Evolutionary conservation across 2,329 filamentous ascomycete species (phyloP).

Genomic region (Pseudogymnoascus sp.): DNA sequence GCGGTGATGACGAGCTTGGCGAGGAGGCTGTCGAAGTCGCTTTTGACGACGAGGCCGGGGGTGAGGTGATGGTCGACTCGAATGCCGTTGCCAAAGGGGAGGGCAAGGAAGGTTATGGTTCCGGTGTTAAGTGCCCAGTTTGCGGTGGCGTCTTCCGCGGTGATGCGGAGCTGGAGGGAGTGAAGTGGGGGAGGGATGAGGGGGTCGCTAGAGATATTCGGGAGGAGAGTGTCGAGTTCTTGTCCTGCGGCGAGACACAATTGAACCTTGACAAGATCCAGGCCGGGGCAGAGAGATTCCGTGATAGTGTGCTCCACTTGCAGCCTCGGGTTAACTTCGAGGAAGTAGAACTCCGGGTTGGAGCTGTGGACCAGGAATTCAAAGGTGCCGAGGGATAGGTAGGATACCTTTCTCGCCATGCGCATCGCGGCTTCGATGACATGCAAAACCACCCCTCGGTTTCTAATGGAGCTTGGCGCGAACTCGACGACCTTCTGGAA

Average conservation of each 20-base stretch:
- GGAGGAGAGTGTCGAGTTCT: slow-evolving; percentile 27
- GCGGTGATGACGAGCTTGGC: slow-evolving; percentile 41
- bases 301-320: slow-evolving; percentile 29
- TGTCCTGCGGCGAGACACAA: slow-evolving; percentile 31
- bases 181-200: slow-evolving; percentile 26
- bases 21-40: slow-evolving; percentile 41
- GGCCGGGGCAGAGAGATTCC: slow-evolving; percentile 31
- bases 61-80: slow-evolving; percentile 38
- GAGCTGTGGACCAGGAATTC: slow-evolving; percentile 52
- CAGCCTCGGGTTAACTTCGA: slow-evolving; percentile 26
- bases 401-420: slow-evolving; percentile 46
- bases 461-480: slow-evolving; percentile 56
- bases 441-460: slow-evolving; percentile 32
- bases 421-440: slow-evolving; percentile 42
- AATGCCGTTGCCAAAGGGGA: slow-evolving; percentile 50
- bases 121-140: slow-evolving; percentile 53
- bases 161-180: slow-evolving; percentile 39
- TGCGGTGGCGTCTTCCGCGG: slow-evolving; percentile 34
- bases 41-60: slow-evolving; percentile 35
- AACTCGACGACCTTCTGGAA: slow-evolving; percentile 68
- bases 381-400: slow-evolving; percentile 55
- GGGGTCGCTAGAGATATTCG: slow-evolving; percentile 26
- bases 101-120: slow-evolving; percentile 45
- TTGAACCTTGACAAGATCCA: slow-evolving; percentile 30
- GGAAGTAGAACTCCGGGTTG: slow-evolving; percentile 35